Base-by-base conservation (phyloP, 495 filamentous ascomycete genomes). In the Diplogelasinospora grovesii region DNA sequence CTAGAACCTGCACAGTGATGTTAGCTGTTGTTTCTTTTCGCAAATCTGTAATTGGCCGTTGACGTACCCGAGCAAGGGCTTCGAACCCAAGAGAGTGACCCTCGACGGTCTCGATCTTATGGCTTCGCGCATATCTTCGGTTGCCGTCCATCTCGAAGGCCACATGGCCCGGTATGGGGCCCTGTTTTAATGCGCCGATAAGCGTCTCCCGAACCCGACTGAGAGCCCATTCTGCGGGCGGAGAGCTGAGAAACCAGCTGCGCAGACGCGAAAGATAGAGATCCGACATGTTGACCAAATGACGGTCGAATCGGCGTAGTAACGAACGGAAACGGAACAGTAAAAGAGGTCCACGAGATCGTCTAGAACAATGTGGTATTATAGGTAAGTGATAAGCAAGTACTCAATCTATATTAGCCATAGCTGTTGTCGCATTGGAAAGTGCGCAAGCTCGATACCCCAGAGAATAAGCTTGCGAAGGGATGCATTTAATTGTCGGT, bases 131-230 rank as follows among this genome's bases (percentile, higher is more conserved):
- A 62, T 92, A 98, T 15, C 92, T 79, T 35, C 92, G 69, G 60
- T 98, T 98, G 25, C 92, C 92, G 61, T 98, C 92, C 93, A 97
- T 97, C 41, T 95, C 89, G 54, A 98, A 97, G 5, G 92, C 92
- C 37, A 98, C 78, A 78, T 98, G 92, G 48, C 82, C 78, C 10
- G 92, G 92, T 35, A 98, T 79, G 6, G 89, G 86, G 3, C 93
- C 92, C 62, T 95, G 88, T 41, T 78, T 81, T 22, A 97, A 66
- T 14, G 89, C 84, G 37, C 86, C 86, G 54, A 97, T 86, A 39
- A 97, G 73, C 39, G 93, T 66, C 48, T 88, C 81, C 48, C 86
- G 81, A 8, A 89, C 63, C 43, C 75, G 74, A 22, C 70, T 74
- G 24, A 89, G 71, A 9, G 71, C 75, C 76, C 85, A 95, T 74